Conservation (phyloP, 257 asterid genomes). For the Petrea volubilis region DNA sequence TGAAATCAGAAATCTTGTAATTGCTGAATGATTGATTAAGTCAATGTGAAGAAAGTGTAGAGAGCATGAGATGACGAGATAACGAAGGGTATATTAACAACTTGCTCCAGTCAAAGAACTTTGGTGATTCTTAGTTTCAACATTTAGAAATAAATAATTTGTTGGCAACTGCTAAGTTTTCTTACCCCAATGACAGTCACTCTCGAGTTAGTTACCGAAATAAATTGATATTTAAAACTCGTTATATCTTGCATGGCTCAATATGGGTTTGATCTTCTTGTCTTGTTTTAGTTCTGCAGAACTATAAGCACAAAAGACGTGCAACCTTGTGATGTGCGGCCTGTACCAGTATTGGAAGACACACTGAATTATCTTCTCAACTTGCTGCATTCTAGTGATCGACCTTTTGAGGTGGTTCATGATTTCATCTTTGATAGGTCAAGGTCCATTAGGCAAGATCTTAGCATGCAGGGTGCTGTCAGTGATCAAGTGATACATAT, state of each 20-base stretch:
- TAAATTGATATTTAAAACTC: neutral
- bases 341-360: constrained; percentile 71
- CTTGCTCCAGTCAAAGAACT: neutral
- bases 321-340: constrained; percentile 80
- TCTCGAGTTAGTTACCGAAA: neutral
- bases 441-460: constrained; percentile 94
- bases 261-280: constrained; percentile 15
- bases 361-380: constrained; percentile 68
- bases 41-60: neutral
- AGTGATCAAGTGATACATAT: constrained; percentile 60
- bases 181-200: neutral
- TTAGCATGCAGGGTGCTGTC: constrained; percentile 79
- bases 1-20: neutral
- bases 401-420: constrained; percentile 77
- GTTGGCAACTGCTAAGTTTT: neutral
- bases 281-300: constrained; percentile 79
- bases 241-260: neutral
- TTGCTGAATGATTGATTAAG: neutral
- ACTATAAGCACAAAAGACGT: constrained; percentile 58
- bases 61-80: neutral
- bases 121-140: neutral
- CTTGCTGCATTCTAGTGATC: constrained; percentile 59
- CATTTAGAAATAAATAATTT: neutral
- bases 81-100: no score
- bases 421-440: constrained; percentile 91